Base-by-base conservation (phyloP, 139 green algal genomes). In the Parachlorella kessleri region DNA sequence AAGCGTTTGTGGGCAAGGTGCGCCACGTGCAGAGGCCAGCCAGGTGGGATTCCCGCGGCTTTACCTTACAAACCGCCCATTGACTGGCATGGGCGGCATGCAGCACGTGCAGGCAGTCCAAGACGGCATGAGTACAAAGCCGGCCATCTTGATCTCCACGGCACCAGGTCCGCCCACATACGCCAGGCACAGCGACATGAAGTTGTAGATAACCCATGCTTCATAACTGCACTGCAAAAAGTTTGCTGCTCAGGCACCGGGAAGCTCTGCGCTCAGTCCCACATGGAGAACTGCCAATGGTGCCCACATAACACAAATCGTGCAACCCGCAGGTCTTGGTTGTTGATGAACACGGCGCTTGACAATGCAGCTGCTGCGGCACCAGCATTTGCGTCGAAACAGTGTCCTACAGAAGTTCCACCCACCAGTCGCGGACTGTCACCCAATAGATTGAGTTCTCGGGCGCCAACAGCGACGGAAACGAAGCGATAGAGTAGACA, bases 171-270 rank as follows among this genome's bases (percentile, higher is more conserved):
- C 96, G 5, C 96, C 96, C n/a, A 98, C 91, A 77, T 98, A 99
- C 1, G 91, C 93, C 69, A 98, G 85, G 77, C 93, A 97, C n/a
- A 99, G 84, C 1, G 87, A 89, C 59, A 97, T 88, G 87, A 99
- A 99, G 79, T 97, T 98, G 90, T 99, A 99, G 74, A 99, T 96
- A 28, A 99, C 92, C 89, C 90, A 99, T 7, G 96, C 94, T 78
- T 99, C 95, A 72, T 98, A 98, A 85, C 91, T 96, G 87, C 74
- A 28, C n/a, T n/a, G n/a, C n/a, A n/a, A n/a, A n/a, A n/a, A n/a
- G n/a, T n/a, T n/a, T n/a, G n/a, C n/a, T n/a, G n/a, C n/a, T n/a
- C n/a, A n/a, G n/a, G n/a, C n/a, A n/a, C n/a, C n/a, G n/a, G n/a
- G n/a, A n/a, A n/a, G n/a, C n/a, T n/a, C n/a, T n/a, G n/a, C n/a